Base-by-base conservation (phyloP, 805 yeast species). In the Kluyveromyces nonfermentans region DNA sequence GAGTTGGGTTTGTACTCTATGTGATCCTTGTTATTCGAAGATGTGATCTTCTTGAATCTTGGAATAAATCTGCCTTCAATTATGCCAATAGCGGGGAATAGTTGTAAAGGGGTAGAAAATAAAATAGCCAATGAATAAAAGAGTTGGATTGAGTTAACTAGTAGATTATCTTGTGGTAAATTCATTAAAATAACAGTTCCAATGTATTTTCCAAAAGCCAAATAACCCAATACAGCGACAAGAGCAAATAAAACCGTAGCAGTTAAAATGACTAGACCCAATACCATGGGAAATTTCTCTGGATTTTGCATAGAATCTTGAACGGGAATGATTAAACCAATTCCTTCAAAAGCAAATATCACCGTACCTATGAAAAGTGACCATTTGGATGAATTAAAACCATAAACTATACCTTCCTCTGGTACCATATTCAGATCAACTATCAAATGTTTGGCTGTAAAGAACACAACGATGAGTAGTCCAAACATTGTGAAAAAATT, bases 341-440 rank as follows among this genome's bases (percentile, higher is more conserved):
- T 83, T 1, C 94, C 94, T 64, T 85, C 94, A 57, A 83, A 85
- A n/a, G 93, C 87, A 67, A 85, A 85, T 25, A 85, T 84, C 2
- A 90, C 89, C 6, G 85, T 85, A 7, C 94, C 94, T 41, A 84
- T 78, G 55, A 84, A 84, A 39, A 85, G 63, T 0, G 90, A 77
- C 71, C 85, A 84, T 41, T 71, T 71, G 4, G 71, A 67, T 25
- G 66, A 48, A 59, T 83, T 83, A 63, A 83, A 73, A 30, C 63
- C 58, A 40, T 63, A 60, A 18, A 69, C 67, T 28, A 83, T 69
- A 2, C 75, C 78, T 7, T 67, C 68, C 1, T 79, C 79, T 0
- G 56, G 80, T 60, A 50, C 79, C 78, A 45, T 56, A 42, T 10
- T 42, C 33, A 57, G 44, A 37, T 57, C 61, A 30, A 59, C 16